These are phyloP conservation scores for Hericium alpestre DNA, from an alignment of 768 basidiomycete genomes.

Conservation along the genomic window DNA sequence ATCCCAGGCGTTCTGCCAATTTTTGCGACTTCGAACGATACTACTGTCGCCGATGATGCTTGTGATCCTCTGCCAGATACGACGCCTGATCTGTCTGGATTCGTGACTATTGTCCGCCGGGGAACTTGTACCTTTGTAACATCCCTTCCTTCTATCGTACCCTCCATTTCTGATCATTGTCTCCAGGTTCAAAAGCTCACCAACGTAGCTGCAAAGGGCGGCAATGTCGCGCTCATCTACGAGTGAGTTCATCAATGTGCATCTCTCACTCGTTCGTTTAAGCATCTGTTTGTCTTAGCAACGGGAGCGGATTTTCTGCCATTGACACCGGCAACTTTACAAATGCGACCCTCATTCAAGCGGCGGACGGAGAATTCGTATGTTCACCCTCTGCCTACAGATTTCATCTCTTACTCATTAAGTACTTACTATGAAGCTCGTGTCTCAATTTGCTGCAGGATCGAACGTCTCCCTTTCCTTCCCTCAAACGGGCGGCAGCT, in stretches of 20 bases:
- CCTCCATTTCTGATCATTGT: neutral
- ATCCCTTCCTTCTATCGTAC: neutral
- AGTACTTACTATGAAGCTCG: slow-evolving; percentile 26
- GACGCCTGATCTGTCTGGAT: slow-evolving; percentile 43
- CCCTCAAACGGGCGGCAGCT: slow-evolving; percentile 33
- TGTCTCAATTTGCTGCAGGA: slow-evolving; percentile 37
- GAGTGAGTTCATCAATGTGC: slow-evolving; percentile 28
- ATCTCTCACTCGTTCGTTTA: neutral
- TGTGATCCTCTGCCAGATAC: slow-evolving; percentile 45
- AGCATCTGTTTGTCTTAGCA: slow-evolving; percentile 21
- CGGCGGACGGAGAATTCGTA: slow-evolving; percentile 45
- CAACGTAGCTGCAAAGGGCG: slow-evolving; percentile 46
- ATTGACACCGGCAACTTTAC: slow-evolving; percentile 37
- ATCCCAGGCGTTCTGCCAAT: slow-evolving; percentile 38
- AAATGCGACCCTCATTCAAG: slow-evolving; percentile 37
- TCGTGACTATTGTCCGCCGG: slow-evolving; percentile 45
- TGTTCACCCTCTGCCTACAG: slow-evolving; percentile 13
- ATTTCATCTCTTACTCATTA: neutral
- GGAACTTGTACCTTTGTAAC: slow-evolving; percentile 47
- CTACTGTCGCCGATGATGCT: slow-evolving; percentile 43
- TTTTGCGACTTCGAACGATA: slow-evolving; percentile 49
- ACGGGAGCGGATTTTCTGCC: slow-evolving; percentile 35
- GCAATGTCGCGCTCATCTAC: slow-evolving; percentile 38
- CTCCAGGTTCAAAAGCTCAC: slow-evolving; percentile 36
- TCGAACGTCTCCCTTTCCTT: slow-evolving; percentile 33